Percentiles rank a stretch among this genome's conserved stretches.
phyloP scores from a whole-genome alignment of 768 basidiomycete genomes.

The Coprinellus micaceus region DNA sequence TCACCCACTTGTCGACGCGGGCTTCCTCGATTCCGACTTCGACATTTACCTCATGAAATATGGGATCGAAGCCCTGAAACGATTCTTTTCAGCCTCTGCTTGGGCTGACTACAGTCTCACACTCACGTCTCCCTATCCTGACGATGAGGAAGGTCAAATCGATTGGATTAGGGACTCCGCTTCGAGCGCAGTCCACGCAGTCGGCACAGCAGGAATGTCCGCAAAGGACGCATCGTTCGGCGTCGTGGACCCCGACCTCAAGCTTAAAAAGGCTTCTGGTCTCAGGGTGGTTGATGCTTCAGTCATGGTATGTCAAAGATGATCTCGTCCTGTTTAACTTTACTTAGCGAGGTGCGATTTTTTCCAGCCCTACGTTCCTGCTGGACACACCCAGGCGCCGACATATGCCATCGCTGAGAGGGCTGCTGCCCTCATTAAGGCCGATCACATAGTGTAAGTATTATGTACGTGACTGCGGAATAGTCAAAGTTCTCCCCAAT shows the following conservation, averaged over 20 bases:
- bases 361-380: not conserved
- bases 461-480: not conserved
- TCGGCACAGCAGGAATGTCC: constrained; percentile 32
- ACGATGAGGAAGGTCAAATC: constrained; percentile 4
- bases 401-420: constrained; percentile 12
- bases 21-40: constrained; percentile 10
- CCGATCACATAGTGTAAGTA: too few species aligned
- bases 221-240: constrained; percentile 22
- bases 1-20: constrained; percentile 3
- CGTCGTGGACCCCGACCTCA: constrained; percentile 35
- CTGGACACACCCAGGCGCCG: constrained; percentile 7
- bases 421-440: constrained; percentile 11
- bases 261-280: constrained; percentile 30
- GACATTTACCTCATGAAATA: constrained; percentile 8
- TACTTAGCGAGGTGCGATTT: too few species aligned
- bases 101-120: constrained; percentile 7
- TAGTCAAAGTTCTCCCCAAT: not conserved
- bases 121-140: not conserved
- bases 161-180: constrained; percentile 17
- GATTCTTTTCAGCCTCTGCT: constrained; percentile 6
- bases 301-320: constrained; percentile 24
- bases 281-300: constrained; percentile 38
- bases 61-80: not conserved
- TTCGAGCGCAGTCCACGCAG: constrained; percentile 25
- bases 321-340: too few species aligned